Percentiles rank a stretch among this genome's conserved stretches.
Evolutionary conservation across 2,329 filamentous ascomycete species (phyloP).

Genomic region (Neonectria neomacrospora): DNA sequence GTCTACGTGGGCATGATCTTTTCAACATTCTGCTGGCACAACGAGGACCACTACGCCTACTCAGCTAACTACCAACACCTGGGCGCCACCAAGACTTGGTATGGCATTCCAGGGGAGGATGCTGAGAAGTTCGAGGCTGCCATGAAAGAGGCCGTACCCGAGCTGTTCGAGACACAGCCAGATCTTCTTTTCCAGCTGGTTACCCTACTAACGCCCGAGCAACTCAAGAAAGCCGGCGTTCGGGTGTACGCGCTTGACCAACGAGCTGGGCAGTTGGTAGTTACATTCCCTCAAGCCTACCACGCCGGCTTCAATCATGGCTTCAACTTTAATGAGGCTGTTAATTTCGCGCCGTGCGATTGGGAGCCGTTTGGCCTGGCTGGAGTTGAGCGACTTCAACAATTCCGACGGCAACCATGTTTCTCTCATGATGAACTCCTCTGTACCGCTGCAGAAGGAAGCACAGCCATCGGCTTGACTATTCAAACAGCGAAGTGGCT

Average conservation of each 20-base stretch:
- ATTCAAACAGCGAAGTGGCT: constrained; percentile 97
- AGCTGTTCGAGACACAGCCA: constrained; percentile 96
- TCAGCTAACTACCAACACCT: constrained; percentile 99
- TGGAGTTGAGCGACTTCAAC: constrained; percentile 86
- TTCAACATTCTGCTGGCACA: constrained; percentile 99
- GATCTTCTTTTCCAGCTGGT: constrained; percentile 97
- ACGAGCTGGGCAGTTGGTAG: constrained; percentile 92
- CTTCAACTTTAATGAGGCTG: constrained; percentile 99
- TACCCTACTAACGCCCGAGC: constrained; percentile 93
- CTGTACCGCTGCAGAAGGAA: constrained; percentile 86
- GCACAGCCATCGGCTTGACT: constrained; percentile 69
- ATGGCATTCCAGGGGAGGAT: constrained; percentile 94
- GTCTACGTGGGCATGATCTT: constrained; percentile 99
- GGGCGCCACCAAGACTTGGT: constrained; percentile 98
- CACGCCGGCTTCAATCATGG: constrained; percentile 98
- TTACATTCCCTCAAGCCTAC: constrained; percentile 97
- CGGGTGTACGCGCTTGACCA: constrained; percentile 96
- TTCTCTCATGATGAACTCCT: constrained; percentile 97
- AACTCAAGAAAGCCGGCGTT: constrained; percentile 91
- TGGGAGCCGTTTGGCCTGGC: constrained; percentile 94
- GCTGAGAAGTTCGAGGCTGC: constrained; percentile 94
- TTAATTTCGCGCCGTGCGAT: constrained; percentile 94
- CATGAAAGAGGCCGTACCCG: constrained; percentile 94
- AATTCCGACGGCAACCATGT: constrained; percentile 91
- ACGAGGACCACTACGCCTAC: constrained; percentile 97